These are phyloP conservation scores for Mallotus nudiflorus DNA, from an alignment of 345 rosid genomes.

Conservation along the genomic window DNA sequence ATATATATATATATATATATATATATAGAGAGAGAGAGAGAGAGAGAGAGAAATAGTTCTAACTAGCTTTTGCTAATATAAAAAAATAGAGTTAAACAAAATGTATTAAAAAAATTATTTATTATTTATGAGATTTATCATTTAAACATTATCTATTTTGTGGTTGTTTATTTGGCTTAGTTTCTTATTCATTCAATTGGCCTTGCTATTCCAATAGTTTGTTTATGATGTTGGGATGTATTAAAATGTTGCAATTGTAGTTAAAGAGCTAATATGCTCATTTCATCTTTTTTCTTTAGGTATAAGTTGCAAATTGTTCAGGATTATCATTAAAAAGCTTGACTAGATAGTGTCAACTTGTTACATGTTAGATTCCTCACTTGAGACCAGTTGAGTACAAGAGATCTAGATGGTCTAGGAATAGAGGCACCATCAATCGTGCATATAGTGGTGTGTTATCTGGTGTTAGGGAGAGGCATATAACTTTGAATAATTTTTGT, in stretches of 20 bases:
- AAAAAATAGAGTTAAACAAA: no score
- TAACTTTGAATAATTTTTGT: neutral
- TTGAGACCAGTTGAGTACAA: conserved; percentile 87
- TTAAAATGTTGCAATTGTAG: neutral
- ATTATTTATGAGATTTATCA: no score
- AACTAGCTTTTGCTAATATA: no score
- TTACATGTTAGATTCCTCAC: conserved; percentile 66
- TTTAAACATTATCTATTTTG: neutral
- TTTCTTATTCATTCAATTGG: neutral
- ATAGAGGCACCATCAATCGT: conserved; percentile 79
- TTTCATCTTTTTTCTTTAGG: neutral
- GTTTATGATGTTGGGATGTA: neutral
- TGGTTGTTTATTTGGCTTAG: neutral
- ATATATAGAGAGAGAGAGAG: no score
- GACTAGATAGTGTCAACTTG: neutral
- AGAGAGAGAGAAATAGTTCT: no score
- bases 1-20: no score
- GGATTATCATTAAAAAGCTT: neutral
- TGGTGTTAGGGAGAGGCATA: conserved; percentile 70
- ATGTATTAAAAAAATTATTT: no score
- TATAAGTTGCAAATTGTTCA: no score
- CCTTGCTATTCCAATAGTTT: neutral
- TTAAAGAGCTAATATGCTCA: neutral
- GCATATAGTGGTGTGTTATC: conserved; percentile 80
- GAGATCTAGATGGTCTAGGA: conserved; percentile 72